Evolutionary conservation across 75 land plant genomes (phyloP).

Genomic region (Selaginella tamariscina): DNA sequence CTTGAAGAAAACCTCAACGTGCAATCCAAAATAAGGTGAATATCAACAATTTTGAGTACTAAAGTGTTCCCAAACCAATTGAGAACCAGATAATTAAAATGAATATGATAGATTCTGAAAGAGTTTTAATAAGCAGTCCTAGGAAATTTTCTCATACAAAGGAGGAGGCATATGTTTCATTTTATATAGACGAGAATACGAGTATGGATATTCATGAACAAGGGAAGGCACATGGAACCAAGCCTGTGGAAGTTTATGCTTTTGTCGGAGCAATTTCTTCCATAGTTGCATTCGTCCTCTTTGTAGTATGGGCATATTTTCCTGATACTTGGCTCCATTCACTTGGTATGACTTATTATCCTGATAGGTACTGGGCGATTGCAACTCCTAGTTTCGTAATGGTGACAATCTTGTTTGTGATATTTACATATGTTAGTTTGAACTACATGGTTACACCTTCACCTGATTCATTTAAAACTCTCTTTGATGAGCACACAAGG

Average conservation of each 20-base stretch:
- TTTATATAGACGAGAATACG: too few species aligned
- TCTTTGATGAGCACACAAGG: constrained; percentile 79
- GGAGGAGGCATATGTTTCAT: too few species aligned
- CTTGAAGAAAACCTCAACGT: too few species aligned
- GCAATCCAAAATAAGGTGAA: too few species aligned
- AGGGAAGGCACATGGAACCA: constrained; percentile 82
- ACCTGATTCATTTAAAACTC: constrained; percentile 49
- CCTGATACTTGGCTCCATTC: constrained; percentile 72
- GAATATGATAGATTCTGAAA: too few species aligned
- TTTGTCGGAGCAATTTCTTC: constrained; percentile 84
- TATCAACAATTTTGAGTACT: too few species aligned
- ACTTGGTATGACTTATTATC: constrained; percentile 69
- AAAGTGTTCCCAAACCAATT: too few species aligned
- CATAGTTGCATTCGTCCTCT: constrained; percentile 55
- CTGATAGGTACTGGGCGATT: constrained; percentile 91
- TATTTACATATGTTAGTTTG: constrained; percentile 45
- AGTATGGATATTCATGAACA: too few species aligned
- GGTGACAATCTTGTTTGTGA: constrained; percentile 43
- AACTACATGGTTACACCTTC: constrained; percentile 68
- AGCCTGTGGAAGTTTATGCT: constrained; percentile 82
- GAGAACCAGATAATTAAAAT: too few species aligned
- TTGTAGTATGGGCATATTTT: constrained; percentile 67
- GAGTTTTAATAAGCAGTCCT: too few species aligned
- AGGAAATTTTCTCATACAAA: too few species aligned
- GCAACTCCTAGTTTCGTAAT: constrained; percentile 64